Base-by-base conservation (phyloP, 2,329 filamentous ascomycete genomes). In the Albophoma yamanashiensis region DNA sequence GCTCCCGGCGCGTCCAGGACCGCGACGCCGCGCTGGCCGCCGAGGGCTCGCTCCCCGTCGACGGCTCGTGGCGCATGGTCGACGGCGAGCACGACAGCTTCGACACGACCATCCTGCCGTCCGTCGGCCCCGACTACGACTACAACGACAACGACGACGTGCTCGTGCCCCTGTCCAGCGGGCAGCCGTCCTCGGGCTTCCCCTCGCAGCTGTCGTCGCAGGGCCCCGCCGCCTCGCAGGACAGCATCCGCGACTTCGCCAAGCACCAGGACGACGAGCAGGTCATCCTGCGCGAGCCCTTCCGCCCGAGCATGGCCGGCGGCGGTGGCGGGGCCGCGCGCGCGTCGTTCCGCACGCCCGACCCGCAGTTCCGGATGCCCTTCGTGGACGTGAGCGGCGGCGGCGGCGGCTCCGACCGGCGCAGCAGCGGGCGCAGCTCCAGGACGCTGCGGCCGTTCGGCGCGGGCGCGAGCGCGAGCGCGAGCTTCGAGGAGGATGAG, bases 11-110 rank as follows among this genome's bases (percentile, higher is more conserved):
- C 31, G 40, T 39, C 38, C 36, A 12, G 15, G 43, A 50, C n/a
- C 31, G 36, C 14, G 55, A 7, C 55, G 55, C 31, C 40, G 56
- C 40, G 17, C 65, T 61, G 62, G 63, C 60, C 61, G 62, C 25
- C 65, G 65, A 63, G 63, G 66, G 59, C 59, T 67, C 60, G 60
- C 67, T 78, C 20, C 76, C 77, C 42, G 74, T 82, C 50, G 80
- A 82, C 63, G 78, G 79, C 64, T 85, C 82, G 25, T 85, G 82
- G 82, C 82, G 82, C 65, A 77, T 85, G 72, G 81, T 85, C 15
- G 82, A 85, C 61, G 81, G 79, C 67, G 82, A 84, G 60, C 79
- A 84, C 68, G 82, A 85, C 67, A 84, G 81, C 66, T 85, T 85
- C 67, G 82, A 83, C 64, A 83, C 81, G 7, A 78, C 78, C 12